Base-by-base conservation (phyloP, 345 rosid genomes). In the Ceriops tagal region DNA sequence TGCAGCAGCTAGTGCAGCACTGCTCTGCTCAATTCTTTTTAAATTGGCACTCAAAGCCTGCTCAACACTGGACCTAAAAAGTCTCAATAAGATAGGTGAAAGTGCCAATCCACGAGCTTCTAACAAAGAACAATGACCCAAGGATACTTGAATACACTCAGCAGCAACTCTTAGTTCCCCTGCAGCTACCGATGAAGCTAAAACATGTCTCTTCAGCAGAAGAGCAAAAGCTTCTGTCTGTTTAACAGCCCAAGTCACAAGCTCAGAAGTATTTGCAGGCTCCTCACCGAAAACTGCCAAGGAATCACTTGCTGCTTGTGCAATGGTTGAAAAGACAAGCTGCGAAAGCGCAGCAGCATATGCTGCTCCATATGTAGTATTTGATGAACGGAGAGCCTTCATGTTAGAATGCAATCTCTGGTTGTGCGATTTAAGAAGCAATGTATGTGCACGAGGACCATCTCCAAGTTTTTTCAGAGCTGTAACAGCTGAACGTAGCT, bases 171-270 rank as follows among this genome's bases (percentile, higher is more conserved):
- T 79, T 58, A 93, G 77, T 22, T 83, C 78, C 32, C 98, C 91
- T 18, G 95, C 75, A 62, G 92, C 89, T 51, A 95, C 95, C 30
- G 96, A 80, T 47, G 92, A 82, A 71, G 93, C 97, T 43, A 93
- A 53, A 46, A 86, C 84, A 62, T 88, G 90, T 68, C 88, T 80
- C 80, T 91, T 83, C 4, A 89, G 77, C 53, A 91, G 79, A 65
- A 78, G 72, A 68, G 93, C 89, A 22, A 86, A 86, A 0, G 71
- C 71, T 59, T 89, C 93, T 0, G 88, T 85, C 81, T 88, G 87
- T 75, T 86, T 91, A 57, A 89, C 96, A 34, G 96, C 92, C 98
- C 97, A 93, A 62, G 98, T 88, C 46, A 93, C 96, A 37, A 93
- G 93, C 85, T 93, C 97, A 0, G 97, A 93, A 9, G 90, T 71